A percentile compares a stretch with the other conserved stretches of the same genome.
phyloP scores from a whole-genome alignment of 148 eudicot genomes.

The Vaccinium vitisidaea region DNA sequence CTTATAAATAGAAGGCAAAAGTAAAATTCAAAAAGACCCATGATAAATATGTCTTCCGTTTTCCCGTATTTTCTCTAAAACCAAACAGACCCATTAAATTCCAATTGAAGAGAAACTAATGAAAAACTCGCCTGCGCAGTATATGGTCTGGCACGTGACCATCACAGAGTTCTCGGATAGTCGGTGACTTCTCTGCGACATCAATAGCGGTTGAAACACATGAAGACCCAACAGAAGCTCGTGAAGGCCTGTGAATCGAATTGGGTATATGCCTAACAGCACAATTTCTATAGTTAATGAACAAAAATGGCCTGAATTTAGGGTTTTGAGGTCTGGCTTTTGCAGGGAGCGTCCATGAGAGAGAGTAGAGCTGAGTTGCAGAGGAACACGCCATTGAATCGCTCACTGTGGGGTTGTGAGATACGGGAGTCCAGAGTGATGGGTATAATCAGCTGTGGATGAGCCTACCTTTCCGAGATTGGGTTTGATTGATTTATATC shows the following conservation, averaged over 20 bases:
- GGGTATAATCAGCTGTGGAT: not conserved
- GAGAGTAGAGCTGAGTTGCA: constrained; percentile 15
- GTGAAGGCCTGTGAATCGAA: constrained; percentile 8
- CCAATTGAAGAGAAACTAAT: not conserved
- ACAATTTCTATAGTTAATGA: constrained; percentile 6
- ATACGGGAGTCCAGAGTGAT: not conserved
- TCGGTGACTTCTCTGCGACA: constrained; percentile 18
- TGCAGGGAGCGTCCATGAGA: constrained; percentile 15
- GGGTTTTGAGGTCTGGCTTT: not conserved
- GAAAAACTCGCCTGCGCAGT: constrained; percentile 44
- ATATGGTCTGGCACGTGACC: constrained; percentile 78
- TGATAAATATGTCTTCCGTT: too few species aligned
- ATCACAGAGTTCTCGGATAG: constrained; percentile 67
- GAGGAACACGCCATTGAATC: constrained; percentile 21
- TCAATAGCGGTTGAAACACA: constrained; percentile 10
- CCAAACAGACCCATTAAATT: constrained; percentile 10
- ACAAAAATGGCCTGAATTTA: not conserved
- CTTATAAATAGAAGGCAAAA: not conserved
- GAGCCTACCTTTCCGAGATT: not conserved
- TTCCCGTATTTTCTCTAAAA: not conserved
- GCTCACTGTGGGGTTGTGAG: not conserved
- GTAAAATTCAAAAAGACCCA: not conserved
- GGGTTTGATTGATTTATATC: not conserved
- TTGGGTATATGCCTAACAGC: not conserved
- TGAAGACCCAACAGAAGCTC: constrained; percentile 23